Percentiles rank a stretch among this genome's conserved stretches.
phyloP scores from a whole-genome alignment of 1,139 yeast species.

The Suhomyces anneliseae region DNA sequence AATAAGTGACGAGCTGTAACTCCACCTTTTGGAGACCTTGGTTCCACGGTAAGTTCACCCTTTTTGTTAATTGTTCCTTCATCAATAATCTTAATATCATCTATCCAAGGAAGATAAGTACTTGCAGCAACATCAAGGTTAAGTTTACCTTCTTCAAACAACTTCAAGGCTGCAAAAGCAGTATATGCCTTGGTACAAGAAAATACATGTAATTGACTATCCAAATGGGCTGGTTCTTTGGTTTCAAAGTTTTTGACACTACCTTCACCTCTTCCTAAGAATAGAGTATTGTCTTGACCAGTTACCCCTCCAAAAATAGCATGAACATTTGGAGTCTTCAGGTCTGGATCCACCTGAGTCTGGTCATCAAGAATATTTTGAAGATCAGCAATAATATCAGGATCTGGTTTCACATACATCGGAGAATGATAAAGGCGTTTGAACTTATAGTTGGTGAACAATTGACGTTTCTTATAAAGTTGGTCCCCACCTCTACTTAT shows the following conservation, averaged over 20 bases:
- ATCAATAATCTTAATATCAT: slow-evolving; percentile 40
- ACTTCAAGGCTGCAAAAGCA: slow-evolving; percentile 45
- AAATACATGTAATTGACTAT: slow-evolving; percentile 37
- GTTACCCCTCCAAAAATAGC: slow-evolving; percentile 25
- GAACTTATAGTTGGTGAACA: too few species aligned
- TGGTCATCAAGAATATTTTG: too few species aligned
- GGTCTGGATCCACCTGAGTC: too few species aligned
- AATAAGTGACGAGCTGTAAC: slow-evolving; percentile 52
- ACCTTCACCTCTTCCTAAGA: slow-evolving; percentile 26
- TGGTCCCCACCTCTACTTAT: too few species aligned
- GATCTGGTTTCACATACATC: too few species aligned
- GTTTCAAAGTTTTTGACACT: slow-evolving; percentile 17
- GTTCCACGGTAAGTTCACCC: slow-evolving; percentile 34
- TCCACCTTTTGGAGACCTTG: slow-evolving; percentile 23
- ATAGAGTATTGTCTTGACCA: slow-evolving; percentile 21
- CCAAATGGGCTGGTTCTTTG: slow-evolving; percentile 13
- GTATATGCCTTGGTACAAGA: slow-evolving; percentile 54
- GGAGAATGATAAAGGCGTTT: too few species aligned
- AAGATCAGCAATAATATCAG: too few species aligned
- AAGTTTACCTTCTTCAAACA: slow-evolving; percentile 46
- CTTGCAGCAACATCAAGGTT: slow-evolving; percentile 44
- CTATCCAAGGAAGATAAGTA: slow-evolving; percentile 42
- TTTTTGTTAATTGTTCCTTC: slow-evolving; percentile 28
- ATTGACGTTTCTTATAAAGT: too few species aligned
- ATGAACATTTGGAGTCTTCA: too few species aligned